phyloP scores from a whole-genome alignment of 768 basidiomycete genomes.

The Suillus placidus region DNA sequence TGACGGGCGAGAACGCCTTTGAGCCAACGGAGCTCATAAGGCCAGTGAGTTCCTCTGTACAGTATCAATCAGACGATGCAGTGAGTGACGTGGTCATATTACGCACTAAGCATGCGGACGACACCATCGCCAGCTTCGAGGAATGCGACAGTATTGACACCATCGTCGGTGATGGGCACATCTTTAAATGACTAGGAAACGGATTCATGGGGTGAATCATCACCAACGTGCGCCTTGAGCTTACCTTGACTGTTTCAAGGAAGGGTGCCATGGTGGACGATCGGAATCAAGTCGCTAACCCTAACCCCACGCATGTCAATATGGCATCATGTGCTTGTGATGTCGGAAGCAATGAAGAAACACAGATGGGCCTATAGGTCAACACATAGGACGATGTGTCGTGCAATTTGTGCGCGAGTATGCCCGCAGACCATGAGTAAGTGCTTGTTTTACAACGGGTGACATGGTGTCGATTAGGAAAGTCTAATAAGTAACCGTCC shows the following conservation, averaged over 20 bases:
- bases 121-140: slow-evolving; percentile 88
- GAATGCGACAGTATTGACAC: slow-evolving; percentile 87
- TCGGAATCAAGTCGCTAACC: slow-evolving; percentile 2
- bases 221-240: background rate
- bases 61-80: background rate
- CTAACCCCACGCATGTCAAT: slow-evolving; percentile 2
- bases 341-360: no score
- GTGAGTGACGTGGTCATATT: background rate
- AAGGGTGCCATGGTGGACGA: slow-evolving; percentile 67
- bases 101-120: slow-evolving; percentile 86
- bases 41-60: slow-evolving; percentile 5
- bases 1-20: slow-evolving; percentile 80
- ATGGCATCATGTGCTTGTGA: no score
- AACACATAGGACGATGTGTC: background rate
- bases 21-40: slow-evolving; percentile 48
- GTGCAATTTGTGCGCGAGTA: background rate
- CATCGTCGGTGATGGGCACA: slow-evolving; percentile 82
- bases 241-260: slow-evolving; percentile 68
- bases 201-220: background rate
- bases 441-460: background rate
- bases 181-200: slow-evolving; percentile 83
- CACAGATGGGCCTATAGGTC: no score
- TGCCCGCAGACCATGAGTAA: background rate
- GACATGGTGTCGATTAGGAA: background rate
- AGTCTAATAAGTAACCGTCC: background rate